These are phyloP conservation scores for Phytophthora palmivora DNA, from an alignment of 352 stramenopile genomes.

Conservation along the genomic window DNA sequence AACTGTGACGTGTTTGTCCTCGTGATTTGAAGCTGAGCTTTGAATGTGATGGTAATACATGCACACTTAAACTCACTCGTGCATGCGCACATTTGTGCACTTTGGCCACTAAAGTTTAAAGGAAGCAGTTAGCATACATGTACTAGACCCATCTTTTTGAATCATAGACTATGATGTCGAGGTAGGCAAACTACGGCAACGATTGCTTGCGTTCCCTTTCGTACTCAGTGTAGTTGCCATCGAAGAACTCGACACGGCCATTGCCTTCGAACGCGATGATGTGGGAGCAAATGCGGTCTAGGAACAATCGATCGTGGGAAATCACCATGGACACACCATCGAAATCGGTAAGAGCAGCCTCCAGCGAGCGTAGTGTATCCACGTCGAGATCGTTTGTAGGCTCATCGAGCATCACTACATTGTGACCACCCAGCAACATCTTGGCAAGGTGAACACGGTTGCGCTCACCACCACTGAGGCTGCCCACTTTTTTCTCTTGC, in stretches of 20 bases:
- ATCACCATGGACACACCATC: constrained; percentile 95
- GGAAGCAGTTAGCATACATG: neutral
- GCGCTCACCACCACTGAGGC: constrained; percentile 82
- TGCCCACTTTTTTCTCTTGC: constrained; percentile 85
- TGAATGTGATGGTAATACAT: no score
- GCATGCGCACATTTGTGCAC: no score
- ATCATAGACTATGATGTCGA: no score
- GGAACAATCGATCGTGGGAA: constrained; percentile 96
- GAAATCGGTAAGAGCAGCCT: constrained; percentile 87
- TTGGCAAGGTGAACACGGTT: constrained; percentile 89
- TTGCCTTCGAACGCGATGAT: constrained; percentile 87
- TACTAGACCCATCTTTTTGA: no score
- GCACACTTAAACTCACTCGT: no score
- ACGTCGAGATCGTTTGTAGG: constrained; percentile 90
- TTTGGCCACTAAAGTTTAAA: neutral
- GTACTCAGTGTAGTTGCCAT: constrained; percentile 90
- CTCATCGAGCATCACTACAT: constrained; percentile 91
- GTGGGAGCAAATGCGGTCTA: constrained; percentile 94
- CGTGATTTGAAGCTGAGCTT: no score
- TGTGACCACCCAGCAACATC: constrained; percentile 84
- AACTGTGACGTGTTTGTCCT: no score
- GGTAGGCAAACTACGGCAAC: no score
- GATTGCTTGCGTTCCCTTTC: constrained; percentile 70
- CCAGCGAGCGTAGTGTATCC: constrained; percentile 88
- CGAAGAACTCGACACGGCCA: constrained; percentile 80